A percentile compares a stretch with the other conserved stretches of the same genome.
These are phyloP conservation scores for Schwanniomyces etchellsii DNA, from an alignment of 1,139 yeast genomes.

Conservation along the genomic window DNA sequence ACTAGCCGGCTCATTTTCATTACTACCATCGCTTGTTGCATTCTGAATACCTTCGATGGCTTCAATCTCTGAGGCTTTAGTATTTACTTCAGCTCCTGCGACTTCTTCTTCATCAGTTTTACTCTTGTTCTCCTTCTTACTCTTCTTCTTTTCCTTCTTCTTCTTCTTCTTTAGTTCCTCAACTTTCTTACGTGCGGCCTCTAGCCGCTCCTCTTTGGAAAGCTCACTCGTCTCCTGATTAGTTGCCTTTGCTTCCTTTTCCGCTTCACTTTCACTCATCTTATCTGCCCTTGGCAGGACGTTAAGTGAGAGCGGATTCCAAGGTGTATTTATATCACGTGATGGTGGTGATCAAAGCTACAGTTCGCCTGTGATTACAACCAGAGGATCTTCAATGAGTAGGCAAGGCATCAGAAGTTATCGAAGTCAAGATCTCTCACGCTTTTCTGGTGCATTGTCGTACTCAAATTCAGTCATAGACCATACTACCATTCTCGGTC, in stretches of 20 bases:
- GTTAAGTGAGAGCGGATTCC: too few species aligned
- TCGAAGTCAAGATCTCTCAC: too few species aligned
- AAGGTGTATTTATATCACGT: too few species aligned
- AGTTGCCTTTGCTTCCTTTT: not conserved
- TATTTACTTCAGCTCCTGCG: slow-evolving; percentile 6
- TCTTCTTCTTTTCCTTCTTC: slow-evolving; percentile 36
- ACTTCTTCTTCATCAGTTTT: slow-evolving; percentile 7
- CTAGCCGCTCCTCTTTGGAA: slow-evolving; percentile 48
- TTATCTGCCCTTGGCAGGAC: too few species aligned
- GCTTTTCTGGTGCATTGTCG: too few species aligned
- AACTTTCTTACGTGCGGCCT: slow-evolving; percentile 58
- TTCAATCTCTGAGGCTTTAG: slow-evolving; percentile 5
- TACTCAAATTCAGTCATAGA: too few species aligned
- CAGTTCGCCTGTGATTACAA: too few species aligned
- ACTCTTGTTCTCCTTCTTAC: slow-evolving; percentile 10
- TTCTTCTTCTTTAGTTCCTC: slow-evolving; percentile 61
- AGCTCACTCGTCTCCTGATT: slow-evolving; percentile 1
- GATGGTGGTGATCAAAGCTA: too few species aligned
- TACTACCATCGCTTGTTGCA: slow-evolving; percentile 5
- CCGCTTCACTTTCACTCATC: not conserved
- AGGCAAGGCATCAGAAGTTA: too few species aligned
- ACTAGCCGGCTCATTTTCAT: not conserved
- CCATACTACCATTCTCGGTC: too few species aligned
- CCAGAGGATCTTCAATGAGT: too few species aligned
- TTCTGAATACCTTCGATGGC: slow-evolving; percentile 4